Base-by-base conservation (phyloP, 2,329 filamentous ascomycete genomes). In the Byssothecium circinans region DNA sequence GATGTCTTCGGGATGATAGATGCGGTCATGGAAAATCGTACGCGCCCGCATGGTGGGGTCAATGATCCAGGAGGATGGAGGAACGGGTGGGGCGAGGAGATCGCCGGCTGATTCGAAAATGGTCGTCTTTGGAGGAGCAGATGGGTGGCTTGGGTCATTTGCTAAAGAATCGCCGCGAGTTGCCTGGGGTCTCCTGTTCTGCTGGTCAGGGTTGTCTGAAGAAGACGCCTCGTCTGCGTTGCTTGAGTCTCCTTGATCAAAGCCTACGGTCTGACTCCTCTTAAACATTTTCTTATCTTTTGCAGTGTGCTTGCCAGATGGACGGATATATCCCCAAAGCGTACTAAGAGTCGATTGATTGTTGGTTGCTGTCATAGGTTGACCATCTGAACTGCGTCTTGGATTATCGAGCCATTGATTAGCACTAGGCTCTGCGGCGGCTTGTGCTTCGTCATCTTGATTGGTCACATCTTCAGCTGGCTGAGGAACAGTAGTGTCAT, bases 101-200 rank as follows among this genome's bases (percentile, higher is more conserved):
- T 99, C 92, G 10, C 91, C 89, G 0, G 94, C 94, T 4, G 92
- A 91, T 73, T 99, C 94, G 50, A 99, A 95, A 53, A 99, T 88
- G 0, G 89, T 95, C 0, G 94, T 97, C 60, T 84, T 87, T 0
- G 94, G 94, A 3, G 94, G 94, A 7, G 89, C 86, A 43, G 82
- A 77, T 45, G 87, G 68, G 37, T 74, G 71, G 40, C 62, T 57
- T 8, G 69, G 61, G 33, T 80, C 75, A 38, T 78, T 74, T 30
- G 77, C 65, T 3, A 76, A 57, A 3, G 79, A 80, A 50, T 80
- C 75, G 7, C 79, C 79, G 45, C 78, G 70, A 3, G 77, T 75
- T 3, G 74, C 72, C 27, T 62, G 58, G 4, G 76, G 76, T 43
- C 76, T 69, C 45, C 75, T 74, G 32, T 54, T 57, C 7, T 53